Evolutionary conservation across 2,329 filamentous ascomycete genomes (phyloP).

Genomic region (Aspergillus arachidicola): DNA sequence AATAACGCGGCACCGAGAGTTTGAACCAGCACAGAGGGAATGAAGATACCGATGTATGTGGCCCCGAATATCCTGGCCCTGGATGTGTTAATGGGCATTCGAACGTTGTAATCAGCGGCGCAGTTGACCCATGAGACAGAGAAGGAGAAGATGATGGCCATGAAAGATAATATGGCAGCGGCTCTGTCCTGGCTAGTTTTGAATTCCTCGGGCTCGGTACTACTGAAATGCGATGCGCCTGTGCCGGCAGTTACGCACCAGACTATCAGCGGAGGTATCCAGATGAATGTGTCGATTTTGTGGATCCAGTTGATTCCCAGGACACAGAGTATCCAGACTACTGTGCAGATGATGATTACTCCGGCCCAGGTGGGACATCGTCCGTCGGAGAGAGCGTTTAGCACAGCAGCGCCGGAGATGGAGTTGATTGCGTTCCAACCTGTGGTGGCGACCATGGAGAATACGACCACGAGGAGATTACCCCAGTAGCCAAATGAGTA

Average conservation of each 20-base stretch:
- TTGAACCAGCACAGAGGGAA: constrained; percentile 37
- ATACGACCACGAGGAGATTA: constrained; percentile 39
- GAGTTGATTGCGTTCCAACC: constrained; percentile 45
- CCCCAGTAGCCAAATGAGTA: constrained; percentile 46
- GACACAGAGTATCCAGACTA: constrained; percentile 40
- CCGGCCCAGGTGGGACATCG: constrained; percentile 40
- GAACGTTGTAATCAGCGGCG: constrained; percentile 42
- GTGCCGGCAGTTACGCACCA: constrained; percentile 43
- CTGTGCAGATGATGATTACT: constrained; percentile 41
- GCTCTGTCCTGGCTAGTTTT: constrained; percentile 33
- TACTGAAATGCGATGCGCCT: constrained; percentile 36
- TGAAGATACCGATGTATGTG: constrained; percentile 17
- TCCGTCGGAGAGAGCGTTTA: constrained; percentile 41
- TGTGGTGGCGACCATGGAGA: constrained; percentile 42
- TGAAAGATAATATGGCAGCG: constrained; percentile 38
- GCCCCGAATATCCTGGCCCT: constrained; percentile 36
- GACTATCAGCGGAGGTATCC: constrained; percentile 41
- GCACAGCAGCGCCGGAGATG: constrained; percentile 39
- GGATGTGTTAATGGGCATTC: constrained; percentile 39
- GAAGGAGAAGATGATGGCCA: constrained; percentile 42
- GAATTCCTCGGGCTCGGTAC: constrained; percentile 25
- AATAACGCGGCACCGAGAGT: constrained; percentile 37
- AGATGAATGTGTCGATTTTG: constrained; percentile 37
- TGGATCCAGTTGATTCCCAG: constrained; percentile 45
- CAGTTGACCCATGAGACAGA: constrained; percentile 43